Base-by-base conservation (phyloP, 2,329 filamentous ascomycete species). In the Colletotrichum viniferum region DNA sequence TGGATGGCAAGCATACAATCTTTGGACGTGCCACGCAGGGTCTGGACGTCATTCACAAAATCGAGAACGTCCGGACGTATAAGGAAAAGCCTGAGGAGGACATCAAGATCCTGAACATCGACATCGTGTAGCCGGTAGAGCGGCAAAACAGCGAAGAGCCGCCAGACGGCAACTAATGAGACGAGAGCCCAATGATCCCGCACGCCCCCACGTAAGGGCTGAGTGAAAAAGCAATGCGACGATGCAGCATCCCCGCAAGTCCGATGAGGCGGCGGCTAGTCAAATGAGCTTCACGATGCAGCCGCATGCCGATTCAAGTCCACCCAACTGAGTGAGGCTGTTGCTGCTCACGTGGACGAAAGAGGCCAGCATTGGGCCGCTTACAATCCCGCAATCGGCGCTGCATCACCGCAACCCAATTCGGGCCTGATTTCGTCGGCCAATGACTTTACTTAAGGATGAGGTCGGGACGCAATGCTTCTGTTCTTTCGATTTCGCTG, bases 21-120 rank as follows among this genome's bases (percentile, higher is more conserved):
- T 99, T 99, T 82, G 97, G 97, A 1, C 90, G 97, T 55, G 96
- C 95, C 1, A 93, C 96, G 48, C 94, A 96, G 82, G 97, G 97
- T 0, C 87, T 98, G 82, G 97, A 99, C 84, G 95, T 99, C 24
- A 93, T 99, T 76, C 96, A 98, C 84, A 95, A 94, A 87, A 99
- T 99, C 82, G 97, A 99, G 86, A 98, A 97, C 83, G 90, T 91
- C 18, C 94, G 94, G 82, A 96, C 96, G 5, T 93, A 94, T 84
- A 93, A 93, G 88, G 97, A 99, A 86, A 98, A 96, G 87, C 97
- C 97, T 1, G 95, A 98, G 84, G 96, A 98, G 81, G 97, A 99
- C 83, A 96, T 99, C 81, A 98, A 98, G 86, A 98, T 99, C 79
- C 91, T 99, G 73, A 98, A 95, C 82, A 98, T 99, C 79, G 90